Percentiles rank a stretch among this genome's conserved stretches.
phyloP scores from a whole-genome alignment of 148 eudicot genomes.

The Polygonum aviculare region DNA sequence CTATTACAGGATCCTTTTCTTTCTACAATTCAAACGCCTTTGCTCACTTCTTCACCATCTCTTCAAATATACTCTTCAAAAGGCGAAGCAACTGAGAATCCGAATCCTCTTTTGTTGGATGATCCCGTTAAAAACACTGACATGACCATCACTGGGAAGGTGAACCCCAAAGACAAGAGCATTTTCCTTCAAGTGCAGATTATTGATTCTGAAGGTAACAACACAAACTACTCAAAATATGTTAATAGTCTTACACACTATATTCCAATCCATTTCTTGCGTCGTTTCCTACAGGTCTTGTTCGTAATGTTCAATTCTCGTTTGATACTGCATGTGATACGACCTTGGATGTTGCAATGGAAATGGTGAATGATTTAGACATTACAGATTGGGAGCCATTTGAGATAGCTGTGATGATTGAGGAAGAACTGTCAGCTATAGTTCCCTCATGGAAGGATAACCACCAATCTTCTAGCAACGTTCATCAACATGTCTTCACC shows the following conservation, averaged over 20 bases:
- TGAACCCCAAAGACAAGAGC: constrained; percentile 50
- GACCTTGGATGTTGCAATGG: constrained; percentile 54
- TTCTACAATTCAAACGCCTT: constrained; percentile 24
- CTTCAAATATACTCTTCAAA: constrained; percentile 17
- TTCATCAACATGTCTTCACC: constrained; percentile 37
- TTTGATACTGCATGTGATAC: constrained; percentile 58
- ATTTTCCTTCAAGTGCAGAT: constrained; percentile 64
- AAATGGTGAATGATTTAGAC: constrained; percentile 80
- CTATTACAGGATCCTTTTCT: constrained; percentile 67
- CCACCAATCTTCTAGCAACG: constrained; percentile 15
- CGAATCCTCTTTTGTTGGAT: constrained; percentile 22
- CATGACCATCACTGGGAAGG: constrained; percentile 72
- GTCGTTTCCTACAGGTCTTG: constrained; percentile 26
- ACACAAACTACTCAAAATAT: neutral
- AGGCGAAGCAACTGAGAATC: constrained; percentile 16
- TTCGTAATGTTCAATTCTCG: constrained; percentile 50
- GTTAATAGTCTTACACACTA: neutral
- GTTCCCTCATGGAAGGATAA: constrained; percentile 42
- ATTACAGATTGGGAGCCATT: constrained; percentile 59
- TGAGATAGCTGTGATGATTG: constrained; percentile 67
- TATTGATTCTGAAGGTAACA: constrained; percentile 46
- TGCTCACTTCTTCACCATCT: constrained; percentile 14
- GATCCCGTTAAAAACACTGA: constrained; percentile 29
- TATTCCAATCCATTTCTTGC: no score
- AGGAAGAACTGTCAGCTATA: constrained; percentile 47